phyloP scores from a whole-genome alignment of 2,329 filamentous ascomycete species.

The Aureobasidium namibiae region DNA sequence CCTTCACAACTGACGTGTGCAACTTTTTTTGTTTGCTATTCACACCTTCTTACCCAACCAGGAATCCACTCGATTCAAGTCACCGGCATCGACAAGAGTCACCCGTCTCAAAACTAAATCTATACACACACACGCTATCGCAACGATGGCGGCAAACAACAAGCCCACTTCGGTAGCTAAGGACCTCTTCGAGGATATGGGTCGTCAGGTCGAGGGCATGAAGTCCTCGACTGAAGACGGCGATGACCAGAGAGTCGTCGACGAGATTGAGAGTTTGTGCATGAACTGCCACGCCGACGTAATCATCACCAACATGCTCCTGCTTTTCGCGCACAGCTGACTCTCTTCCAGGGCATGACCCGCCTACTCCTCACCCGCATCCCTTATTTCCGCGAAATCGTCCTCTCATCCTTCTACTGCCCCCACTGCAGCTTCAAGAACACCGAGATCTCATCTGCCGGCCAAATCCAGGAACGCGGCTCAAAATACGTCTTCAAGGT shows the following conservation, averaged over 20 bases:
- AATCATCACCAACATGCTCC: slow-evolving; percentile 12
- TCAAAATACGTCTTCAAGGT: slow-evolving; percentile 75
- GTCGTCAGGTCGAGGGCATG: slow-evolving; percentile 37
- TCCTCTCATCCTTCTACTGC: slow-evolving; percentile 95
- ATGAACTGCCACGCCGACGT: slow-evolving; percentile 48
- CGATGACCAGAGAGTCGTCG: slow-evolving; percentile 40
- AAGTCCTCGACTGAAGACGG: slow-evolving; percentile 27
- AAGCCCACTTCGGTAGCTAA: slow-evolving; percentile 28
- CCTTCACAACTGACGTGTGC: background rate
- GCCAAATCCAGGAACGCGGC: slow-evolving; percentile 83
- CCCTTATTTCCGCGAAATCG: slow-evolving; percentile 94
- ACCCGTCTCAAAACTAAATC: background rate
- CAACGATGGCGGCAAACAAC: slow-evolving; percentile 15
- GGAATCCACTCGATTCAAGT: background rate
- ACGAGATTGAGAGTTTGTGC: slow-evolving; percentile 46
- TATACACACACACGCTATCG: background rate
- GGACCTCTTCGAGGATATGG: slow-evolving; percentile 46
- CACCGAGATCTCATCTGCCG: slow-evolving; percentile 88
- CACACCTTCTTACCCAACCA: background rate
- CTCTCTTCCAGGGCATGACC: slow-evolving; percentile 59
- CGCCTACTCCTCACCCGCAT: slow-evolving; percentile 83
- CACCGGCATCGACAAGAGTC: background rate
- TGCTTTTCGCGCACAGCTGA: background rate
- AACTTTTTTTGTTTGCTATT: background rate
- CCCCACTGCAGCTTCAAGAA: slow-evolving; percentile 83